Evolutionary conservation across 768 basidiomycete species (phyloP).

Genomic region (Suillus fuscotomentosus): DNA sequence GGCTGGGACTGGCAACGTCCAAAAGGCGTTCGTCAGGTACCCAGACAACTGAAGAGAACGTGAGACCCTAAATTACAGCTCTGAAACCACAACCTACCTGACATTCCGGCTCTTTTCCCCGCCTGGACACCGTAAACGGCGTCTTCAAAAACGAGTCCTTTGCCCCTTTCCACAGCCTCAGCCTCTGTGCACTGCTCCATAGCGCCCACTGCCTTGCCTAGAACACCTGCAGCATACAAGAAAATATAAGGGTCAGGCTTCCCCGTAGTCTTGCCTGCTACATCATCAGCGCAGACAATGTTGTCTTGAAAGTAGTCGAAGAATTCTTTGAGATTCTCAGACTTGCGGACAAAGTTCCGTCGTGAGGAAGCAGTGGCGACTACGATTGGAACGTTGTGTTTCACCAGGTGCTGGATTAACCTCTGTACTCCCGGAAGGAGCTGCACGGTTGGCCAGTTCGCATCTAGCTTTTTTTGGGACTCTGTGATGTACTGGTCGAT

Average conservation of each 20-base stretch:
- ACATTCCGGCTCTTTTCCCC: slow-evolving; percentile 84
- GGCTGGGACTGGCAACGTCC: slow-evolving; percentile 43
- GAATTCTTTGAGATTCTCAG: slow-evolving; percentile 53
- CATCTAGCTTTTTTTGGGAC: slow-evolving; percentile 58
- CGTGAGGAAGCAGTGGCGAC: slow-evolving; percentile 77
- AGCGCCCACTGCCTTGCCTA: slow-evolving; percentile 57
- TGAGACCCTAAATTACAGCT: neutral
- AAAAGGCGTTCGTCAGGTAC: slow-evolving; percentile 75
- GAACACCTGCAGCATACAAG: slow-evolving; percentile 62
- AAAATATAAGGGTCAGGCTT: slow-evolving; percentile 87
- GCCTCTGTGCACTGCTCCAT: slow-evolving; percentile 26
- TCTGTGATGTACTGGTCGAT: slow-evolving; percentile 57
- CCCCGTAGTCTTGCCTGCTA: slow-evolving; percentile 51
- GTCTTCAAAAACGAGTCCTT: slow-evolving; percentile 84
- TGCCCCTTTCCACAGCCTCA: slow-evolving; percentile 48
- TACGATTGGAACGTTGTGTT: slow-evolving; percentile 70
- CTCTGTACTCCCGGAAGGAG: slow-evolving; percentile 72
- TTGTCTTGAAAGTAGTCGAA: slow-evolving; percentile 60
- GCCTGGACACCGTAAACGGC: slow-evolving; percentile 74
- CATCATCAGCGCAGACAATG: slow-evolving; percentile 74
- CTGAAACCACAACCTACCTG: slow-evolving; percentile 47
- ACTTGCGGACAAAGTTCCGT: slow-evolving; percentile 68
- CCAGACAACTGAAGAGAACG: slow-evolving; percentile 64
- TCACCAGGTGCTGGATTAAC: slow-evolving; percentile 69
- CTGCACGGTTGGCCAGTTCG: slow-evolving; percentile 64